Evolutionary conservation across 1,284 basidiomycete genomes (phyloP).

Genomic region (Schizophyllum amplum): DNA sequence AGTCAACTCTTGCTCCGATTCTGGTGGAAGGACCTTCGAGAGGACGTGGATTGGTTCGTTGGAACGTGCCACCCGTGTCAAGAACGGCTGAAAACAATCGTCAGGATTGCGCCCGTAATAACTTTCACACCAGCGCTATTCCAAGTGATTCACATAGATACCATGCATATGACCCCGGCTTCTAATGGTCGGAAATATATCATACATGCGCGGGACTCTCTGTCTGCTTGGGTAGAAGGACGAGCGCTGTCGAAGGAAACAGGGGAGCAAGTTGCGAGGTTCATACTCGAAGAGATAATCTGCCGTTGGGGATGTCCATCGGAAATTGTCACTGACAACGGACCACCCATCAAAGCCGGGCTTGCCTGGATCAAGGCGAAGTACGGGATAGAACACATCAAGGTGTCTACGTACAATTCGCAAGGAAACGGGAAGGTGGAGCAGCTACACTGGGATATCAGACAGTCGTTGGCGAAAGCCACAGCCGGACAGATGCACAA

Average conservation of each 20-base stretch:
- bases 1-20: conserved; percentile 10
- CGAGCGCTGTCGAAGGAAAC: conserved; percentile 13
- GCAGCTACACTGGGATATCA: conserved; percentile 24
- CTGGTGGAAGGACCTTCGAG: conserved; percentile 16
- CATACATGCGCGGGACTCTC: conserved; percentile 15
- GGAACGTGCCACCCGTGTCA: conserved; percentile 9
- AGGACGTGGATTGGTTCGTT: conserved; percentile 12
- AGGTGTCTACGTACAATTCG: conserved; percentile 36
- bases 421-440: conserved; percentile 32
- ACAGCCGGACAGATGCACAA: conserved; percentile 20
- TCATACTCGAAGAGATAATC: conserved; percentile 18
- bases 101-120: conserved; percentile 8
- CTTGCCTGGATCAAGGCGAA: conserved; percentile 18
- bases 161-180: too few relatives aligned
- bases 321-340: conserved; percentile 25
- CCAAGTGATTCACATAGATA: too few relatives aligned
- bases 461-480: conserved; percentile 29
- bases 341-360: conserved; percentile 24
- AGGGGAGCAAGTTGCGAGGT: conserved; percentile 12
- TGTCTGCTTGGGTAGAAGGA: conserved; percentile 17
- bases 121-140: conserved; percentile 11
- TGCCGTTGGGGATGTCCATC: conserved; percentile 19
- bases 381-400: conserved; percentile 30
- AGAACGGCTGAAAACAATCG: conserved; percentile 2
- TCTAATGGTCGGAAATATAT: conserved; percentile 19